Evolutionary conservation across 1,284 basidiomycete genomes (phyloP), one percentile per base, ranked within the genome.

Genomic region (Melanopsichium pennsylvanicum): DNA sequence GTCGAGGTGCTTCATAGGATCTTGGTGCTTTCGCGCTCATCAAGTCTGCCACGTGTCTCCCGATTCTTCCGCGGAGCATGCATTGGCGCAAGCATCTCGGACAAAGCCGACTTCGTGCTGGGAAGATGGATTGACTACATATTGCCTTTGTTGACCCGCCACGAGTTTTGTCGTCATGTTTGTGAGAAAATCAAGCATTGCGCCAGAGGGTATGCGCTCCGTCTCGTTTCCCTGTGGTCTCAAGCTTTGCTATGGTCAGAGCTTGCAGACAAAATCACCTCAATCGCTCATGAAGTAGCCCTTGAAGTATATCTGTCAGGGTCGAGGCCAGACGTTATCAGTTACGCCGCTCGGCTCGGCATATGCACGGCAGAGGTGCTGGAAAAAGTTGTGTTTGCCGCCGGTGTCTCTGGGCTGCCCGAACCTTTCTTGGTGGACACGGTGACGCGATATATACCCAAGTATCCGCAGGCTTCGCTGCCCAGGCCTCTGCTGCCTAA

Each of bases 1-100:
- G 19, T 49, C 26, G 58, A 75, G 36, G 18, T 75, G 15, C 33
- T 70, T 9, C 45, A 59, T 15, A 13, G 11, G 2, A 56, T 62
- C 21, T 48, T 73, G 12, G 51, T 59, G 34, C 33, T 58, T 11
- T 62, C 68, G 0, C 35, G 33, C 12, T 64, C 61, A 5, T 32
- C 36, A 0, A 31, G 32, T 10, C 27, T 70, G 9, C 47, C 67
- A 2, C 8, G 49, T 5, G 38, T 45, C 18, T 50, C 52, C 23
- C 60, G 45, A 4, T 25, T 44, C 27, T 50, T 70, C 8, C 61
- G 52, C 22, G 34, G 38, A 21, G 44, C 36, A 15, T 64, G 49
- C 22, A 44, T 25, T 0, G 13, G 27, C 7, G 51, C 57, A 15
- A 54, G 38, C 22, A 18, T 22, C 2, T 12, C 18, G 2, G 52